A percentile compares a stretch with the other conserved stretches of the same genome.
Conservation (phyloP, 2,329 filamentous ascomycete species). For the Fonsecaea nubica region DNA sequence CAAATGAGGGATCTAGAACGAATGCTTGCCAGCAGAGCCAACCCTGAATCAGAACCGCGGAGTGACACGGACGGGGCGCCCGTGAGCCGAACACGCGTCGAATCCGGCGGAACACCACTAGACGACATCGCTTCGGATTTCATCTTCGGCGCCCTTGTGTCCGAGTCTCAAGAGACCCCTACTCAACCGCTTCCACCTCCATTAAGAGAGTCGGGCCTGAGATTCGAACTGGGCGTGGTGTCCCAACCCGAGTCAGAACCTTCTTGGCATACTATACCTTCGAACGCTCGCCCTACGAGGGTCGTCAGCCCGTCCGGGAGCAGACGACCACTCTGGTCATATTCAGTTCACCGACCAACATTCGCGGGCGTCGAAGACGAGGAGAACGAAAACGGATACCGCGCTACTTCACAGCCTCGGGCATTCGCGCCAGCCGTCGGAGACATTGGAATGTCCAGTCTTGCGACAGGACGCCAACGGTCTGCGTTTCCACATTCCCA, state of each 20-base stretch:
- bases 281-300: conserved; percentile 1
- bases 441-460: conserved; percentile 28
- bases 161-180: conserved; percentile 17
- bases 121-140: conserved; percentile 16
- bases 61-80: conserved; percentile 19
- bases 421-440: conserved; percentile 20
- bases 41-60: conserved; percentile 14
- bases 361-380: conserved; percentile 23
- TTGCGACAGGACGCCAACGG: conserved; percentile 33
- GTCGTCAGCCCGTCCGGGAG: conserved; percentile 13
- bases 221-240: conserved; percentile 41
- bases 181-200: conserved; percentile 46
- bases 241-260: conserved; percentile 27
- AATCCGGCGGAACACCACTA: not conserved
- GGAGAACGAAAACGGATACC: conserved; percentile 40
- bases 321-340: conserved; percentile 14
- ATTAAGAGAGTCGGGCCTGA: conserved; percentile 45
- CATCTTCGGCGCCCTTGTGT: conserved; percentile 11
- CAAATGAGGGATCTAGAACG: conserved; percentile 20
- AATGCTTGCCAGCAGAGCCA: conserved; percentile 8
- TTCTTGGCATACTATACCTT: conserved; percentile 14
- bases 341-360: conserved; percentile 5
- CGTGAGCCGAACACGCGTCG: conserved; percentile 8
- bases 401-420: conserved; percentile 49
- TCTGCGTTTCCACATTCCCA: conserved; percentile 39